Base-by-base conservation (phyloP, 2,329 filamentous ascomycete genomes). In the Penicillium sp. region DNA sequence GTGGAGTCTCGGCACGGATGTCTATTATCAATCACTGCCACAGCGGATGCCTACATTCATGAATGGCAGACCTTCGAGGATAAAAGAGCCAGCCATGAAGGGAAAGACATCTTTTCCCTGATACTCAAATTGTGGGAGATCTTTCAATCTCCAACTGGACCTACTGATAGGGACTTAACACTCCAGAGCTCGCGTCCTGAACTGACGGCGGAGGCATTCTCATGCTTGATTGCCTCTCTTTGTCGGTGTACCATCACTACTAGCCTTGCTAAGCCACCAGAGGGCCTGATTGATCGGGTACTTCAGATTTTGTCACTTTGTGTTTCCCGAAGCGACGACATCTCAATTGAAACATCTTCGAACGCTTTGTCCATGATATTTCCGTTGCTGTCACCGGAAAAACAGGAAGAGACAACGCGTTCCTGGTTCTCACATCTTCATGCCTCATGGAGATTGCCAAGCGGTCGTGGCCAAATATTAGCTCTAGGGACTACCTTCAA, bases 1-100 rank as follows among this genome's bases (percentile, higher is more conserved):
- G 55, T 67, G 3, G 69, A 70, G 47, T 57, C 59, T n/a, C 60
- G 69, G 28, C 70, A 73, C 47, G 71, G 70, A 5, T 66, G 67
- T 48, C 51, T 73, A 15, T 47, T 73, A 17, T 60, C 66, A 3
- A 56, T 72, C 41, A 56, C 68, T 23, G 56, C 67, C 11, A 62
- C 62, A 2, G 43, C 71, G 10, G 61, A 67, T 43, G 56, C 65
- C 11, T 62, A 59, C 41, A 55, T 56, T 33, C 18, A 17, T 1
- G 41, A 58, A 31, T 47, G 45, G 40, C 40, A 43, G 33, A 36
- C 4, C 11, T 39, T 48, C 1, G 42, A 41, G 7, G 51, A 56
- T 7, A 45, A 35, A 14, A 41, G 55, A 27, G 40, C 57, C 13
- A 40, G 44, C 5, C 29, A 49, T n/a, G 56, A 60, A 13, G 58